A percentile compares a stretch with the other conserved stretches of the same genome.
Conservation (phyloP, 2,329 filamentous ascomycete species). For the Hawksworthiomyces lignivorus region DNA sequence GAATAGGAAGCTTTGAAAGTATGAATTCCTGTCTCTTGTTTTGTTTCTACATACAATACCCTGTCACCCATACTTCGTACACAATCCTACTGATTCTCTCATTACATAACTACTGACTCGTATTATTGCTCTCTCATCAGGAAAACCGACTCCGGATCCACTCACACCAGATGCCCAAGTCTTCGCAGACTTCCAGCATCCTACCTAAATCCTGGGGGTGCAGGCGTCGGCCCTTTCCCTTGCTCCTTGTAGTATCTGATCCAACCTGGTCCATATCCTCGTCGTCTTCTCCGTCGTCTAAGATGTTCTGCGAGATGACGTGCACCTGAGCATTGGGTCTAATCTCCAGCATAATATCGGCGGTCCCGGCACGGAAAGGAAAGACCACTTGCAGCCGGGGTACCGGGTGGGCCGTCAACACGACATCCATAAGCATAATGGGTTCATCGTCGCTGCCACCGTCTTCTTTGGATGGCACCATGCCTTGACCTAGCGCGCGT, state of each 20-base stretch:
- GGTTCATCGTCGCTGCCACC: not conserved
- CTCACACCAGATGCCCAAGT: constrained; percentile 46
- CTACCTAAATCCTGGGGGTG: constrained; percentile 35
- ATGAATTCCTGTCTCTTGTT: no score
- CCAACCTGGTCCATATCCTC: not conserved
- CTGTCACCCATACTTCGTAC: no score
- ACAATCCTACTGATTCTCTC: no score
- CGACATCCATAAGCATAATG: constrained; percentile 40
- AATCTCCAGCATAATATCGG: constrained; percentile 51
- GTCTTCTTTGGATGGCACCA: no score
- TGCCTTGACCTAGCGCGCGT: no score
- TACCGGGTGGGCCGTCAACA: constrained; percentile 41
- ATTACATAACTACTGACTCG: no score
- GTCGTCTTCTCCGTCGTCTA: constrained; percentile 21
- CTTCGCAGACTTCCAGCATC: constrained; percentile 41
- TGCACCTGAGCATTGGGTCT: constrained; percentile 51
- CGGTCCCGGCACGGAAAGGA: constrained; percentile 39
- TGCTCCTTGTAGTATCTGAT: constrained; percentile 10
- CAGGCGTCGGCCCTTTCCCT: constrained; percentile 28
- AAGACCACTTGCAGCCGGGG: constrained; percentile 47
- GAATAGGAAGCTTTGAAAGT: no score
- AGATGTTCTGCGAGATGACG: constrained; percentile 50
- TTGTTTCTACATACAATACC: no score
- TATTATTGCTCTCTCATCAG: no score
- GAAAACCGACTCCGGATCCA: constrained; percentile 36